These are phyloP conservation scores for Pseudozyma sp. DNA, from an alignment of 1,284 basidiomycete genomes.

Conservation along the genomic window DNA sequence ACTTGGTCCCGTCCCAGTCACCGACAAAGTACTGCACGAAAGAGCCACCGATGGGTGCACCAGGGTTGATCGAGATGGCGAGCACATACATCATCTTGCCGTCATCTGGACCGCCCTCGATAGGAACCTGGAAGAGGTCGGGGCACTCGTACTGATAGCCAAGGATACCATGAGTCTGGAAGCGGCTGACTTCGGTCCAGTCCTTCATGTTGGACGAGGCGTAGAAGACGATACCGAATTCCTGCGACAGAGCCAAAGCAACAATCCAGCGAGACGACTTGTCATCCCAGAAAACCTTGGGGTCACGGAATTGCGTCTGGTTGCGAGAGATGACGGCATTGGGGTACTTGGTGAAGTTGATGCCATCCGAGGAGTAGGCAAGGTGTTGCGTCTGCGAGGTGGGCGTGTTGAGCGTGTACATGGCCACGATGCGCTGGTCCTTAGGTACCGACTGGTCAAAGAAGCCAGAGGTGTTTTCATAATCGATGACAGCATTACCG, in stretches of 20 bases:
- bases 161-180: constrained; percentile 64
- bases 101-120: constrained; percentile 61
- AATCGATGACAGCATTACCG: constrained; percentile 70
- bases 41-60: constrained; percentile 67
- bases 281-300: constrained; percentile 70
- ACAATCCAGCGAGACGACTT: constrained; percentile 70
- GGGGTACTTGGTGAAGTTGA: constrained; percentile 70
- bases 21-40: constrained; percentile 70
- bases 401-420: constrained; percentile 70
- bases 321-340: constrained; percentile 63
- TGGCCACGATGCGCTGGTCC: constrained; percentile 69
- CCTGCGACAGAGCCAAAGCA: constrained; percentile 69
- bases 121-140: constrained; percentile 67
- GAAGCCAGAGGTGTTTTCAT: constrained; percentile 71
- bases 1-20: constrained; percentile 69
- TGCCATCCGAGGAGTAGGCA: constrained; percentile 70
- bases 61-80: constrained; percentile 61
- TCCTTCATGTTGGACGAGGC: constrained; percentile 69
- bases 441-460: constrained; percentile 68
- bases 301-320: constrained; percentile 70
- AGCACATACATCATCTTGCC: constrained; percentile 57
- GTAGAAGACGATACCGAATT: constrained; percentile 70
- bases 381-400: constrained; percentile 69
- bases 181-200: constrained; percentile 70
- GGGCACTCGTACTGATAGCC: constrained; percentile 70